Evolutionary conservation across 1,139 yeast species (phyloP).

Genomic region (Petasospora rhodanensis): DNA sequence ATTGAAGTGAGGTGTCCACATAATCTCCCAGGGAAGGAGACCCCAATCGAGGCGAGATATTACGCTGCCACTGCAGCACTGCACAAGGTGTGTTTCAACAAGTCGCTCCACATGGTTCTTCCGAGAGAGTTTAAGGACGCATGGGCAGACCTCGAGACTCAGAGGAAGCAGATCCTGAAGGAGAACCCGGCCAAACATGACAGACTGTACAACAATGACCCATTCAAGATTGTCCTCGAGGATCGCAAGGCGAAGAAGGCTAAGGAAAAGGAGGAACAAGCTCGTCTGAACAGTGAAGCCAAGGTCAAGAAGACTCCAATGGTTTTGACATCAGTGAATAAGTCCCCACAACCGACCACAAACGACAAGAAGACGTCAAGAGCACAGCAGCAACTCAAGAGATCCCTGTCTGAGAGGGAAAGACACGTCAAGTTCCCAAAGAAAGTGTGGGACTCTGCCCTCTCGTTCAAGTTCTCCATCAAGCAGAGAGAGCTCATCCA

Average conservation of each 20-base stretch:
- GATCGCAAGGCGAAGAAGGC: conserved; percentile 41
- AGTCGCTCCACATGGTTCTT: conserved; percentile 80
- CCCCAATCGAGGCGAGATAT: conserved; percentile 87
- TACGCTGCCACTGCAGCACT: conserved; percentile 85
- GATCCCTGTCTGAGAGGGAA: conserved; percentile 3
- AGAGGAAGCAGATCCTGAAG: conserved; percentile 42
- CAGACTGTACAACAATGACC: conserved; percentile 58
- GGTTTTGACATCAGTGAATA: conserved; percentile 32
- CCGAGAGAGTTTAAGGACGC: conserved; percentile 77
- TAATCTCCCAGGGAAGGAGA: conserved; percentile 38
- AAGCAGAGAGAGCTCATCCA: conserved; percentile 49
- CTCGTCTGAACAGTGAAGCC: conserved; percentile 31
- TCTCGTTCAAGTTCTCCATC: conserved; percentile 38
- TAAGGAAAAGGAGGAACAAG: conserved; percentile 41
- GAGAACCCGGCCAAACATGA: conserved; percentile 46
- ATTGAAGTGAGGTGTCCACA: conserved; percentile 51
- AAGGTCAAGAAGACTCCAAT: conserved; percentile 38
- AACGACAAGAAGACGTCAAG: no score
- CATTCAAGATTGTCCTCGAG: conserved; percentile 61
- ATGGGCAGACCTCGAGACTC: conserved; percentile 70
- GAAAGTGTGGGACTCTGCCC: conserved; percentile 64
- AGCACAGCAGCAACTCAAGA: not conserved
- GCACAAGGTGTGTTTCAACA: conserved; percentile 72
- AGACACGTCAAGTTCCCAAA: conserved; percentile 41
- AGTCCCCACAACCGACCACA: no score